Conservation (phyloP, 2,329 filamentous ascomycete genomes). For the Kalmusia sp. region DNA sequence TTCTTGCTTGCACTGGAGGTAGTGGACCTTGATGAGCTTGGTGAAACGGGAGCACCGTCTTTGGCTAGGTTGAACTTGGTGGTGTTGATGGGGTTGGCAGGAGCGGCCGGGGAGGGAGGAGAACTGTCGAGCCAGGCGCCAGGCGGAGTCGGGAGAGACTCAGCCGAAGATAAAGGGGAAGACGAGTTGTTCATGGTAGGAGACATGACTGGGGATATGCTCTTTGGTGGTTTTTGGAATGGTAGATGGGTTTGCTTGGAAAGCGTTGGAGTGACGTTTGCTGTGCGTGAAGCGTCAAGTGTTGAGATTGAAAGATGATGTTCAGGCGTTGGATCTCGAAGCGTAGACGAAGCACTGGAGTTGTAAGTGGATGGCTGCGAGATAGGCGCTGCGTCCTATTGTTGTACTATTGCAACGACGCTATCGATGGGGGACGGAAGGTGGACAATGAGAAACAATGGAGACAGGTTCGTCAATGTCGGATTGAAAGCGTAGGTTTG, state of each 20-base stretch:
- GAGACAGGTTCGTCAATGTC: neutral
- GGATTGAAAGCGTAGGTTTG: too few species aligned
- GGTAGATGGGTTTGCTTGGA: constrained; percentile 4
- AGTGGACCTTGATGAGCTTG: constrained; percentile 1
- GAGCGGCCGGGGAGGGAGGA: neutral
- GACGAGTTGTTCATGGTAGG: constrained; percentile 6
- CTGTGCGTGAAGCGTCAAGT: neutral
- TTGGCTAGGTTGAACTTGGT: neutral
- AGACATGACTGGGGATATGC: constrained; percentile 13
- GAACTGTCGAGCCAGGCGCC: neutral
- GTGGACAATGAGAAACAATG: constrained; percentile 9
- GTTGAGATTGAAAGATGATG: neutral
- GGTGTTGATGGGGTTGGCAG: neutral
- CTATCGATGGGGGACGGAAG: neutral
- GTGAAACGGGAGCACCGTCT: neutral
- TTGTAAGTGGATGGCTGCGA: neutral
- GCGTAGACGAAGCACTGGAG: neutral
- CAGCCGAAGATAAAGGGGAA: constrained; percentile 21
- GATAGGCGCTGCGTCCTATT: neutral
- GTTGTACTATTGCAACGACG: neutral
- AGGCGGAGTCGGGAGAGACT: constrained; percentile 7
- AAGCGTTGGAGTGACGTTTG: neutral
- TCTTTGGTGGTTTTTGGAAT: constrained; percentile 9
- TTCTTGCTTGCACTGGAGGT: constrained; percentile 14
- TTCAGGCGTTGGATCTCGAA: neutral